Percentiles rank a stretch among this genome's conserved stretches.
phyloP scores from a whole-genome alignment of 2,329 filamentous ascomycete genomes.

The Fusarium avenaceum region DNA sequence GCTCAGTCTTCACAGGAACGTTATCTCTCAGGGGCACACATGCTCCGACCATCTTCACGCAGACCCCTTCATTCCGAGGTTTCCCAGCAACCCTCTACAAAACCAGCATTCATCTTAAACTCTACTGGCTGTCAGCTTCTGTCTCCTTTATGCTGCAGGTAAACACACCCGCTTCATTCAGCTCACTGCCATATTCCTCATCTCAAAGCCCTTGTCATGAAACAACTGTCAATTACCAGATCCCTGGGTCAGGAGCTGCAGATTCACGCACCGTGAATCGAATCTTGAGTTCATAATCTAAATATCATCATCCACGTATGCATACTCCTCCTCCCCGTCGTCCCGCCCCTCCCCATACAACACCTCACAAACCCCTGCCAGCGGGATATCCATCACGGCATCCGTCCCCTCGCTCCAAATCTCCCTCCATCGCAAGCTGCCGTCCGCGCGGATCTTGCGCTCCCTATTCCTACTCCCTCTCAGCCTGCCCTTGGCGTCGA shows the following conservation, averaged over 20 bases:
- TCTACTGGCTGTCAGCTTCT: neutral
- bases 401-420: slow-evolving; percentile 95
- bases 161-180: neutral
- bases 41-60: neutral
- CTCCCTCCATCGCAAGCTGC: slow-evolving; percentile 76
- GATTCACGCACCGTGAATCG: neutral
- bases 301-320: slow-evolving; percentile 28
- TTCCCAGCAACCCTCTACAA: slow-evolving; percentile 1
- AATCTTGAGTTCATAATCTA: neutral
- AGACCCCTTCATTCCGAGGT: neutral
- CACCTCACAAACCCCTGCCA: slow-evolving; percentile 95
- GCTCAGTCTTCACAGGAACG: neutral
- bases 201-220: neutral
- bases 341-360: slow-evolving; percentile 77
- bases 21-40: neutral
- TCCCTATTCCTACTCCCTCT: slow-evolving; percentile 55
- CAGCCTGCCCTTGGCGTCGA: slow-evolving; percentile 77
- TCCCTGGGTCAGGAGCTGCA: neutral
- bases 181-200: neutral
- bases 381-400: slow-evolving; percentile 95
- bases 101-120: neutral
- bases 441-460: slow-evolving; percentile 55
- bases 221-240: neutral
- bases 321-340: slow-evolving; percentile 49
- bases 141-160: neutral